Conservation (phyloP, 2,329 filamentous ascomycete genomes). For the Bertia moriformis region DNA sequence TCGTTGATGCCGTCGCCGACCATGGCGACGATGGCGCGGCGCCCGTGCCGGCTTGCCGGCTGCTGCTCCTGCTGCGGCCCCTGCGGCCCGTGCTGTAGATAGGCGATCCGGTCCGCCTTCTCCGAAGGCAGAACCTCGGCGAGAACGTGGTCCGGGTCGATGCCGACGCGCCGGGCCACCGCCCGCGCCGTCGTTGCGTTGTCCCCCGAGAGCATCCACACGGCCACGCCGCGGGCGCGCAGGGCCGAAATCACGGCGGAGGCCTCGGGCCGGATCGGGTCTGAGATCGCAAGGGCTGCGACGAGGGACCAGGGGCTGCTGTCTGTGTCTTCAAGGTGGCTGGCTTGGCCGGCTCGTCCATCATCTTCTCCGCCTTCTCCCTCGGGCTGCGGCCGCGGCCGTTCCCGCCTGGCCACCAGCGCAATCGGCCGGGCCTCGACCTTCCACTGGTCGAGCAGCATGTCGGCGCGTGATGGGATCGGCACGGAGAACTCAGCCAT, state of each 20-base stretch:
- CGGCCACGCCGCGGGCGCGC: constrained; percentile 48
- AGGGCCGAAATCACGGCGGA: constrained; percentile 48
- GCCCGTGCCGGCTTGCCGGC: background rate
- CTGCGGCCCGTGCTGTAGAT: constrained; percentile 32
- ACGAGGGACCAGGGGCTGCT: constrained; percentile 32
- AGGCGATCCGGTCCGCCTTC: constrained; percentile 60
- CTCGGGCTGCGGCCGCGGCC: constrained; percentile 2
- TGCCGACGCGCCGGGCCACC: constrained; percentile 63
- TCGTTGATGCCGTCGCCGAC: constrained; percentile 86
- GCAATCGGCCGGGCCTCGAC: constrained; percentile 48
- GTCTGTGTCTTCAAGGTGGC: background rate
- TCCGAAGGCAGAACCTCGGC: constrained; percentile 75
- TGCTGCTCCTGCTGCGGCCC: constrained; percentile 3
- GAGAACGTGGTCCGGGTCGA: constrained; percentile 60
- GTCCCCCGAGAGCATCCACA: constrained; percentile 90
- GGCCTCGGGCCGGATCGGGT: constrained; percentile 67
- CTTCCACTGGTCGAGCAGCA: constrained; percentile 40
- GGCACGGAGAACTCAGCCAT: constrained; percentile 33
- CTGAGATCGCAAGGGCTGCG: constrained; percentile 62
- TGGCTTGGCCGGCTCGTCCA: background rate
- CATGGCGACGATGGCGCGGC: constrained; percentile 50
- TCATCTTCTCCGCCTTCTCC: background rate
- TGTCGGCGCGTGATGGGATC: constrained; percentile 18
- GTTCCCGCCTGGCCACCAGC: constrained; percentile 31
- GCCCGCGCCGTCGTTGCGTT: constrained; percentile 72